Base-by-base conservation (phyloP, 305 asterid species). In the Fraxinus dipetala region DNA sequence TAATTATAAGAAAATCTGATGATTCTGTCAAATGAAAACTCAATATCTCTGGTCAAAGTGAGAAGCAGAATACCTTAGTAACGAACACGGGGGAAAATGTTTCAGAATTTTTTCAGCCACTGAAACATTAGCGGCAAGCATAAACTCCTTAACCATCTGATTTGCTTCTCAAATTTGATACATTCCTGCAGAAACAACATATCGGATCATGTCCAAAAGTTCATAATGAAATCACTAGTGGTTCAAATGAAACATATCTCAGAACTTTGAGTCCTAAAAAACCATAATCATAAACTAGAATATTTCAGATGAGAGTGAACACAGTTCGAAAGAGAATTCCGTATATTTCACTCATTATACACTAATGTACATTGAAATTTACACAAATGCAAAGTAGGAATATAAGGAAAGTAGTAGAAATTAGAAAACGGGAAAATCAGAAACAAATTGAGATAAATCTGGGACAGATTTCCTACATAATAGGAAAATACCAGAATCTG, bases 131-230 rank as follows among this genome's bases (percentile, higher is more conserved):
- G 99, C 98, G 65, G 98, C 99, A 90, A 96, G 99, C 99, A 96
- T 96, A 84, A 94, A 94, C 91, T 96, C 99, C 86, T 96, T 98
- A 51, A 96, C 94, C 99, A 96, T 96, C 91, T 96, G 99, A 88
- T 96, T 96, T 79, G 99, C 99, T 89, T 94, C 99, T 79, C 97
- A 91, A 87, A 96, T 94, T 90, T 96, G 99, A 89, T 96, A 96
- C 98, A 96, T 96, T 54, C 99, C 99, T 96, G 94, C 81, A 90
- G 80, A 83, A 63, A 85, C 24, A 80, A 61, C 69, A 40, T 28
- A 84, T 36, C 63, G 59, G 61, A 76, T 18, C 54, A 75, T 76
- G 84, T 73, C 38, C 75, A 77, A 82, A 35, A 76, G 45, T 73
- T 74, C 31, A 59, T 14, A 82, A 59, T 5, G 76, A 76, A 63